A percentile compares a stretch with the other conserved stretches of the same genome.
Evolutionary conservation across 371 early-diverging fungal species (phyloP).

Genomic region (Mortierella sp.): DNA sequence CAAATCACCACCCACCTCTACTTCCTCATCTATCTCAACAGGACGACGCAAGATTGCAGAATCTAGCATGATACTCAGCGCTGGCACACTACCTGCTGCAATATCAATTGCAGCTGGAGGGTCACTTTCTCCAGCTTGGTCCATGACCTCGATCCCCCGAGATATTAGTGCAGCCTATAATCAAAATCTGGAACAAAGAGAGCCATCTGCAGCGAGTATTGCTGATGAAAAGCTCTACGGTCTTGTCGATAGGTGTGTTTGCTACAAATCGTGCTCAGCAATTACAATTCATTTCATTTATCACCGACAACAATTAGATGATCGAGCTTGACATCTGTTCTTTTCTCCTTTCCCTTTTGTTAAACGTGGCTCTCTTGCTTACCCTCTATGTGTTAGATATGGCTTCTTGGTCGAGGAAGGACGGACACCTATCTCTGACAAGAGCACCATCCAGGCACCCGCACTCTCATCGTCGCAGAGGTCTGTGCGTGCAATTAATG

Average conservation of each 20-base stretch:
- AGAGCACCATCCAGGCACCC: conserved; percentile 11
- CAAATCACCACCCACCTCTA: conserved; percentile 32
- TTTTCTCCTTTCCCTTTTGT: neutral
- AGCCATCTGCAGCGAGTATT: conserved; percentile 2
- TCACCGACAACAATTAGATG: neutral
- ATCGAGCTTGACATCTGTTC: neutral
- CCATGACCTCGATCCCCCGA: conserved; percentile 49
- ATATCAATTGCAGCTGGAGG: conserved; percentile 9
- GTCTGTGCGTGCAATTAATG: conserved; percentile 27
- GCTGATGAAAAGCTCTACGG: conserved; percentile 45
- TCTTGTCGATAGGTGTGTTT: conserved; percentile 43
- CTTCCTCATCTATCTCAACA: conserved; percentile 26
- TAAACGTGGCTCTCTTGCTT: neutral
- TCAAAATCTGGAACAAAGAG: conserved; percentile 6
- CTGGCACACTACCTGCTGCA: conserved; percentile 14
- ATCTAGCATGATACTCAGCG: conserved; percentile 33
- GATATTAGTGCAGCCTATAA: conserved; percentile 44
- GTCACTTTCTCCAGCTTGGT: conserved; percentile 47
- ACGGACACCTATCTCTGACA: conserved; percentile 44
- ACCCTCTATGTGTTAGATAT: conserved; percentile 21
- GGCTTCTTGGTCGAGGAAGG: conserved; percentile 56
- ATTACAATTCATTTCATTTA: neutral
- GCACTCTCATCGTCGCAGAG: conserved; percentile 24
- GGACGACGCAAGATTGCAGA: conserved; percentile 34
- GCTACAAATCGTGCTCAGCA: neutral